These are phyloP conservation scores for Rubus parviflorus DNA, from an alignment of 306 rosid species.

Conservation along the genomic window DNA sequence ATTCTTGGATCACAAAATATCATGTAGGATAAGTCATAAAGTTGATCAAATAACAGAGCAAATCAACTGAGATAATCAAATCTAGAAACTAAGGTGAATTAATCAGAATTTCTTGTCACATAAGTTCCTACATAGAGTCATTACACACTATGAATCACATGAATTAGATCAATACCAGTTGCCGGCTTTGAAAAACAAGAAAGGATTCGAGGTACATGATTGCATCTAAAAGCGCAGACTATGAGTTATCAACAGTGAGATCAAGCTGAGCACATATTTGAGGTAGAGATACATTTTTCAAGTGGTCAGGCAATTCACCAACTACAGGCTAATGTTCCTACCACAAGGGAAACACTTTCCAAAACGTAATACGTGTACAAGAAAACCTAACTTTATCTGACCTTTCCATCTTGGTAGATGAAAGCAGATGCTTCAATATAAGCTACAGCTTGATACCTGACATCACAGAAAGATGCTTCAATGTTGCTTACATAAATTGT, in stretches of 20 bases:
- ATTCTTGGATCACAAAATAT: not conserved
- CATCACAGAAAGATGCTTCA: conserved; percentile 21
- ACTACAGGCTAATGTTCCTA: not conserved
- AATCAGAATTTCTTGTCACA: not conserved
- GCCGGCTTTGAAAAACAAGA: not conserved
- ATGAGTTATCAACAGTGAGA: not conserved
- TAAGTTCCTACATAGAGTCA: not conserved
- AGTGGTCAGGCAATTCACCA: not conserved
- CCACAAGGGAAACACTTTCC: not conserved
- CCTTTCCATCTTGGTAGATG: conserved; percentile 99
- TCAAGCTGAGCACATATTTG: not conserved
- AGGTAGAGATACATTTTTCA: not conserved
- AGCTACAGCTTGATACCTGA: conserved; percentile 98
- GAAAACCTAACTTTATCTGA: conserved; percentile 31
- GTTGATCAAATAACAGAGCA: not conserved
- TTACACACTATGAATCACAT: not conserved
- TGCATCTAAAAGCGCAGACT: not conserved
- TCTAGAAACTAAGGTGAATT: not conserved
- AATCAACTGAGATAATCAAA: not conserved
- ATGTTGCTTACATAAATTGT: not conserved
- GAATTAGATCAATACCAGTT: not conserved
- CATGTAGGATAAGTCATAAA: not conserved
- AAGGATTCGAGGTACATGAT: not conserved
- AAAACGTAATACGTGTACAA: not conserved
- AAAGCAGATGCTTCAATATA: conserved; percentile 96